These are phyloP conservation scores for Albugo laibachii DNA, from an alignment of 352 stramenopile species.

Conservation along the genomic window DNA sequence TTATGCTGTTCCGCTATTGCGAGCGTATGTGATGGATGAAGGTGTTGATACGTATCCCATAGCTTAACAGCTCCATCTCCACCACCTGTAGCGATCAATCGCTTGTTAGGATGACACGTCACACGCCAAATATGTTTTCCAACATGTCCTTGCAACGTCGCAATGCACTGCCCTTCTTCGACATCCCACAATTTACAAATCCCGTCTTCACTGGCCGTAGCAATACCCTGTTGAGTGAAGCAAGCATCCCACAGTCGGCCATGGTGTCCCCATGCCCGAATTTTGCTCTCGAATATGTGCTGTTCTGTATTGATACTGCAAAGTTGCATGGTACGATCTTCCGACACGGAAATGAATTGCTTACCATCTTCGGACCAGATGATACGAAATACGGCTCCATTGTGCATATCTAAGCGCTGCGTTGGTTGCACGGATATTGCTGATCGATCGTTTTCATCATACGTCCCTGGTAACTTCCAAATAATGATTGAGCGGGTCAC, in stretches of 20 bases:
- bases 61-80: conserved; percentile 65
- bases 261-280: conserved; percentile 60
- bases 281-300: background rate
- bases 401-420: conserved; percentile 58
- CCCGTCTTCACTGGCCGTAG: conserved; percentile 60
- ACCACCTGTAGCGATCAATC: conserved; percentile 40
- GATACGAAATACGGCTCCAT: conserved; percentile 74
- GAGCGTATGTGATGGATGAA: too few species aligned
- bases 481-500: conserved; percentile 77
- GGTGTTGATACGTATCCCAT: conserved; percentile 18
- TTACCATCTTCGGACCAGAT: conserved; percentile 44
- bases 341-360: conserved; percentile 61
- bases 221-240: conserved; percentile 26
- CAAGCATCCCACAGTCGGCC: conserved; percentile 74
- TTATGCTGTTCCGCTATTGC: too few species aligned
- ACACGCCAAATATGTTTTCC: conserved; percentile 65
- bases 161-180: conserved; percentile 25
- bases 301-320: conserved; percentile 19
- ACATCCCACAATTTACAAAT: conserved; percentile 54
- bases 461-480: conserved; percentile 23
- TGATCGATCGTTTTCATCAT: background rate
- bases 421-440: conserved; percentile 11
- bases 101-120: conserved; percentile 25
- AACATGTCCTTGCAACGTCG: conserved; percentile 50
- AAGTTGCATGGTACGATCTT: conserved; percentile 69